A percentile compares a stretch with the other conserved stretches of the same genome.
Evolutionary conservation across 129 eudicot genomes (phyloP).

Genomic region (Rutidosis leptorrhynchoides): DNA sequence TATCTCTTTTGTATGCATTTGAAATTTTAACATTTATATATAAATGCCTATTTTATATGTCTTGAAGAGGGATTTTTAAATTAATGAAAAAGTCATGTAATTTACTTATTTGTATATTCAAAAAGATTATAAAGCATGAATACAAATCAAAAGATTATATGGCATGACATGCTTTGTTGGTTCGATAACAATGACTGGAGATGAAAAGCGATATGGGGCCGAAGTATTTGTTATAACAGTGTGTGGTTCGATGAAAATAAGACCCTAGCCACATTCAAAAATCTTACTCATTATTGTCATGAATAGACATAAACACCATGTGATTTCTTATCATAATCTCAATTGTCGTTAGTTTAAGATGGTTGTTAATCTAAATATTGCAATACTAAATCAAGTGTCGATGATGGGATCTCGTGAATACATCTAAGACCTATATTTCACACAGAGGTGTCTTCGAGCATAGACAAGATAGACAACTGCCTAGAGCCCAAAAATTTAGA

Average conservation of each 20-base stretch:
- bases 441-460: no score
- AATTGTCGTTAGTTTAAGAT: background rate
- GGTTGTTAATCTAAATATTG: background rate
- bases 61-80: no score
- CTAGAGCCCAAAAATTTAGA: no score
- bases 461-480: no score
- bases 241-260: background rate
- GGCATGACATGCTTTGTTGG: background rate
- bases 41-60: no score
- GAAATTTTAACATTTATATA: no score
- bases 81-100: no score
- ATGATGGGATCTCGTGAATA: background rate
- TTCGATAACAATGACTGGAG: background rate
- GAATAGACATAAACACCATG: background rate
- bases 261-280: background rate
- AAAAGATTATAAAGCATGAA: no score
- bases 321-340: background rate
- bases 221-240: background rate
- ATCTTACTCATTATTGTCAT: background rate
- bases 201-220: background rate
- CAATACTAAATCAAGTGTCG: background rate
- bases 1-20: no score
- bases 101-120: no score
- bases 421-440: no score
- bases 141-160: background rate